These are phyloP conservation scores for Quercus robur DNA, from an alignment of 306 rosid genomes.

Conservation along the genomic window DNA sequence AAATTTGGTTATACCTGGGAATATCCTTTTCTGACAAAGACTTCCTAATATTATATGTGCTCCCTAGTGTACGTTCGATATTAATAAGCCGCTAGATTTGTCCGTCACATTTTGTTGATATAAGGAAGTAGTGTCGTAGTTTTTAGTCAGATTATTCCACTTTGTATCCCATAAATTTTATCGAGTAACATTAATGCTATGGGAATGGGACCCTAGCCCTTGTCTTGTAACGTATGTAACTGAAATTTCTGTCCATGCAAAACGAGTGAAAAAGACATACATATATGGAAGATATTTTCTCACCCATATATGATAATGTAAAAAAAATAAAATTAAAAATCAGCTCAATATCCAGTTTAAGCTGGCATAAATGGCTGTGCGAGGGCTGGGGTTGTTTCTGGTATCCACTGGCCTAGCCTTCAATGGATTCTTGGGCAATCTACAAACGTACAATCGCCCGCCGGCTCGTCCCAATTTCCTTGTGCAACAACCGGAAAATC, in stretches of 20 bases:
- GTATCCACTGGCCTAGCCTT: not conserved
- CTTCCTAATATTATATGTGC: too few species aligned
- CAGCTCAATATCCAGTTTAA: not conserved
- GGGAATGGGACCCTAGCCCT: not conserved
- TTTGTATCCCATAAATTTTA: too few species aligned
- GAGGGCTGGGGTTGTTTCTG: not conserved
- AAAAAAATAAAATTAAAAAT: not conserved
- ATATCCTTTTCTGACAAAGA: not conserved
- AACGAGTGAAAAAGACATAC: too few species aligned
- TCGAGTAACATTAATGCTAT: not conserved
- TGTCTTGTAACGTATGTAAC: not conserved
- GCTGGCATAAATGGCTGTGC: not conserved
- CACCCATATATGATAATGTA: not conserved
- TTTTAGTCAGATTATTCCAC: too few species aligned
- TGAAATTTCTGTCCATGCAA: not conserved
- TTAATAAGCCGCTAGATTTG: too few species aligned
- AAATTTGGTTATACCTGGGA: too few species aligned
- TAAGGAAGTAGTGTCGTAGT: too few species aligned
- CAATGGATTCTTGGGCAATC: not conserved
- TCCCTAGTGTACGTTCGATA: too few species aligned
- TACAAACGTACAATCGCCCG: constrained; percentile 25
- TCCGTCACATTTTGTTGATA: too few species aligned
- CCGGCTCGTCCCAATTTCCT: constrained; percentile 23
- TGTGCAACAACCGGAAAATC: not conserved
- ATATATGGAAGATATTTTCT: not conserved